Base-by-base conservation (phyloP, 768 basidiomycete genomes). In the Rhodosporidiobolus sp. region DNA sequence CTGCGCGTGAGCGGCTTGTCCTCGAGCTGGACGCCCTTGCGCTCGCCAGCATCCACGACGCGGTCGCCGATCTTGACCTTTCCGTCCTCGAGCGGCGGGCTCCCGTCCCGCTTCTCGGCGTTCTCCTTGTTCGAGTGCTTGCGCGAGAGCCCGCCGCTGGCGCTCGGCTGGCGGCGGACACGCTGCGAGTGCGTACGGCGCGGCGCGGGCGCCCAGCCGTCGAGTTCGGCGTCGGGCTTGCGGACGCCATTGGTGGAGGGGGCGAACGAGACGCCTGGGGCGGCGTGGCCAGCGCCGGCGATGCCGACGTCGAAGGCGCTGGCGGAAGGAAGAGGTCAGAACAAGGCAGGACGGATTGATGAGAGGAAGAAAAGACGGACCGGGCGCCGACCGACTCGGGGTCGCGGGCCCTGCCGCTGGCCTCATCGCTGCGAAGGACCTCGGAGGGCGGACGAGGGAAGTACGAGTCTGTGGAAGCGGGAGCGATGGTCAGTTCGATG, bases 261-360 rank as follows among this genome's bases (percentile, higher is more conserved):
- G 5, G 75, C 75, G 52, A 76, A 76, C 46, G 55, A 57, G 3
- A 76, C 72, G 50, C 72, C 75, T 1, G 75, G 75, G 1, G 75
- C 75, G 19, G 70, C 43, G 26, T 65, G 49, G 1, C 70, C 70
- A 11, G 7, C n/a, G 50, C 49, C 60, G 30, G 22, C 17, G 7
- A 53, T 64, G 49, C 74, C 75, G 11, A 73, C 52, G 57, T 76
- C 68, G 57, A 61, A 53, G 6, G 70, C 70, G 28, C 65, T 69
- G 59, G 7, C 2, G 20, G 35, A 32, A n/a, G 38, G 35, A 46
- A 28, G 28, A 56, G 50, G 43, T 49, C 43, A 22, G 26, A 12
- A 2, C 22, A 4, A 19, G 35, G 11, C 17, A 49, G 34, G 1
- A 16, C 32, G 8, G 46, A 54, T 35, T 1, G 10, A 12, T 20